These are phyloP conservation scores for Dictyostelium discoideum DNA, from an alignment of 78 protist species.

Conservation along the genomic window dicty_2.7 NC_007088.5:2157001-2157500, in stretches of 20 bases:
- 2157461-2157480: constrained; percentile 35
- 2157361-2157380: constrained; percentile 34
- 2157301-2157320: constrained; percentile 64
- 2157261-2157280: constrained; percentile 20
- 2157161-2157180: background rate
- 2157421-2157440: constrained; percentile 29
- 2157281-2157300: constrained; percentile 42
- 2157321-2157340: constrained; percentile 40
- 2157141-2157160: background rate
- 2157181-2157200: constrained; percentile 23
- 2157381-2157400: background rate
- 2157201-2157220: constrained; percentile 21
- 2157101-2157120: background rate
- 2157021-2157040: background rate
- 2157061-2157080: background rate
- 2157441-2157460: constrained; percentile 67
- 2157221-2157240: constrained; percentile 68
- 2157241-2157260: constrained; percentile 62
- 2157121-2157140: background rate
- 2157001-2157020: background rate
- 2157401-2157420: constrained; percentile 29
- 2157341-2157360: constrained; percentile 79
- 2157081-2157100: background rate
- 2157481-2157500: constrained; percentile 72
- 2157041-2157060: background rate